Evolutionary conservation across 257 asterid genomes (phyloP).

Genomic region (Sherardia arvensis): DNA sequence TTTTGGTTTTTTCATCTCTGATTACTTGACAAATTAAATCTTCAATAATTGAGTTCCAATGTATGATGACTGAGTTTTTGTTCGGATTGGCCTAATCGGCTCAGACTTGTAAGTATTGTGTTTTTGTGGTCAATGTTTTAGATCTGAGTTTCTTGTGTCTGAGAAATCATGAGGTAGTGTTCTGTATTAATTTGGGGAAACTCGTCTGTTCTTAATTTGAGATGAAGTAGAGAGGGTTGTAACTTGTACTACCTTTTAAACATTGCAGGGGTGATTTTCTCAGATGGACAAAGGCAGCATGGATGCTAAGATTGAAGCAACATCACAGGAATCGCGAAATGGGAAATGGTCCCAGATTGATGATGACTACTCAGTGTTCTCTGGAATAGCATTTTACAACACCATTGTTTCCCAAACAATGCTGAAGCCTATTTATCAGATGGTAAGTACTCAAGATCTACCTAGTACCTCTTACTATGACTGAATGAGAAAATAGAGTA

Average conservation of each 20-base stretch:
- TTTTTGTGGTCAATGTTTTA: background rate
- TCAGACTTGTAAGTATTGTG: background rate
- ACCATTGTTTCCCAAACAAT: background rate
- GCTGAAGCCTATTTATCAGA: background rate
- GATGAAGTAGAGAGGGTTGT: background rate
- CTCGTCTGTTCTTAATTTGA: background rate
- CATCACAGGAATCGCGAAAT: background rate
- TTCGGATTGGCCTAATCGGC: background rate
- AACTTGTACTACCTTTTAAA: background rate
- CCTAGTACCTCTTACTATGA: too few relatives aligned
- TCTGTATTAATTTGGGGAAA: background rate
- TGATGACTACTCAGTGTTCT: constrained; percentile 2
- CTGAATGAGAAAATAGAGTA: background rate
- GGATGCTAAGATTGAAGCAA: background rate
- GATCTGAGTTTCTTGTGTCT: background rate
- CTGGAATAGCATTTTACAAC: background rate
- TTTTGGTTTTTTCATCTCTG: background rate
- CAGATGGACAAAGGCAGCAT: too few relatives aligned
- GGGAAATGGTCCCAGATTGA: background rate
- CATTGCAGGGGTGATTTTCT: constrained; percentile 6
- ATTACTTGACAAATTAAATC: background rate
- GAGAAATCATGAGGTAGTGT: too few relatives aligned
- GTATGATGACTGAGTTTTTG: background rate
- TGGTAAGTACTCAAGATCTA: background rate
- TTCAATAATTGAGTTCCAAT: background rate